Evolutionary conservation across 176 grass and related monocot genomes (phyloP), one percentile per base, ranked within the genome.

Genomic region (Oryza brachyantha): DNA sequence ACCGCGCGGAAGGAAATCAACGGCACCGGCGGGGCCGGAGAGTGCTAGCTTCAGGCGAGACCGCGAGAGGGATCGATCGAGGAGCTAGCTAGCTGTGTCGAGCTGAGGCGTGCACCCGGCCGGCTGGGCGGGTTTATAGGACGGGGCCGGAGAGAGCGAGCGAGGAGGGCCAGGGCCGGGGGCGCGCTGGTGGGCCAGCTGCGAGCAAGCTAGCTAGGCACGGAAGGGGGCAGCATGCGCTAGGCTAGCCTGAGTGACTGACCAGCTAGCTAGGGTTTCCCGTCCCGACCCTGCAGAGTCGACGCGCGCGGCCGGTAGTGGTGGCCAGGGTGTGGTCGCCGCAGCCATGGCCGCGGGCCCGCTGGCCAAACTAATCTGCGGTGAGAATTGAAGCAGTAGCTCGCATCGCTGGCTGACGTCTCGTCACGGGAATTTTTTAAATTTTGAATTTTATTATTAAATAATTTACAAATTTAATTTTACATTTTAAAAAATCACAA

Each of bases 51-150:
- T 10, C 7, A 46, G 43, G 43, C 17, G 48, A 52, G n/a, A n/a
- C n/a, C n/a, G n/a, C n/a, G n/a, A n/a, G n/a, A n/a, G 2, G 19
- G 48, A n/a, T 50, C 46, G 46, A 14, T 50, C 46, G 19, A 52
- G 48, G n/a, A n/a, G n/a, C n/a, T n/a, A n/a, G n/a, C n/a, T n/a
- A n/a, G n/a, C n/a, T n/a, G n/a, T n/a, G n/a, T n/a, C n/a, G n/a
- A 24, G 58, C 40, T 52, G 29, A 50, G 63, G 52, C 61, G 29
- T 11, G 34, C 25, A 43, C 16, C n/a, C 16, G 45, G 50, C 76
- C 61, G 48, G 77, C 29, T 70, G 61, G 12, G 40, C 40, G 14
- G 54, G 50, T 81, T 86, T 86, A 86, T 86, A 86, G 74, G 57
- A 2, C 5, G 57, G 42, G 24, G n/a, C n/a, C n/a, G n/a, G n/a